Conservation (phyloP, 2,329 filamentous ascomycete genomes). For the Spiromastix sp. region DNA sequence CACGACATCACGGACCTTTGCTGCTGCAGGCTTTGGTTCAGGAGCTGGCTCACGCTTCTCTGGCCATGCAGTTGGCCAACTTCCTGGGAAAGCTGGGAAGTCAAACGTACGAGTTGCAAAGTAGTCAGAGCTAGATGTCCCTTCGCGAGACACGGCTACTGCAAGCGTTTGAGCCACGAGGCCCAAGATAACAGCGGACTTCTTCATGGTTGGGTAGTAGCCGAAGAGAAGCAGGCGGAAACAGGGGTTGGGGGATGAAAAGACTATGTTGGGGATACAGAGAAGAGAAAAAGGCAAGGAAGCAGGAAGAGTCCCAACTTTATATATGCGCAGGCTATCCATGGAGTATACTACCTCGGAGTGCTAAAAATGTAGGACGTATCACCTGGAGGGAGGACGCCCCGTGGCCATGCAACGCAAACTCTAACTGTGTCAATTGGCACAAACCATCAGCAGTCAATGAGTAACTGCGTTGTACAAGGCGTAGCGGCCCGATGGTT, state of each 20-base stretch:
- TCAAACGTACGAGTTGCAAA: slow-evolving; percentile 5
- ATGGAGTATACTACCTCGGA: background rate
- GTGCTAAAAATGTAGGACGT: background rate
- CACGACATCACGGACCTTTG: background rate
- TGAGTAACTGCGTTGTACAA: background rate
- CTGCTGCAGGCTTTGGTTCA: slow-evolving; percentile 10
- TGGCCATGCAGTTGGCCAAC: slow-evolving; percentile 1
- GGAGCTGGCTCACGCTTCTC: slow-evolving; percentile 2
- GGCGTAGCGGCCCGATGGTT: background rate
- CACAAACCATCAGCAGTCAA: background rate
- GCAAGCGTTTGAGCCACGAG: slow-evolving; percentile 15
- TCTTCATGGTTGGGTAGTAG: slow-evolving; percentile 5
- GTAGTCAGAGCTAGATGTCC: background rate
- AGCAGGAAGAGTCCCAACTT: background rate
- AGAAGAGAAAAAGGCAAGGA: background rate
- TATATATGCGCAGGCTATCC: background rate
- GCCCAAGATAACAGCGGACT: slow-evolving; percentile 11
- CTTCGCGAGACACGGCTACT: slow-evolving; percentile 6
- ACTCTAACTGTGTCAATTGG: background rate
- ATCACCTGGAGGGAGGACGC: too few species aligned
- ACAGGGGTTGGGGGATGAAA: background rate
- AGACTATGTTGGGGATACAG: background rate
- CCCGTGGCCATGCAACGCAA: too few species aligned
- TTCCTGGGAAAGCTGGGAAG: slow-evolving; percentile 3
- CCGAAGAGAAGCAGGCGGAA: background rate